phyloP scores from a whole-genome alignment of 805 yeast genomes.

The Kuraishia borneana region DNA sequence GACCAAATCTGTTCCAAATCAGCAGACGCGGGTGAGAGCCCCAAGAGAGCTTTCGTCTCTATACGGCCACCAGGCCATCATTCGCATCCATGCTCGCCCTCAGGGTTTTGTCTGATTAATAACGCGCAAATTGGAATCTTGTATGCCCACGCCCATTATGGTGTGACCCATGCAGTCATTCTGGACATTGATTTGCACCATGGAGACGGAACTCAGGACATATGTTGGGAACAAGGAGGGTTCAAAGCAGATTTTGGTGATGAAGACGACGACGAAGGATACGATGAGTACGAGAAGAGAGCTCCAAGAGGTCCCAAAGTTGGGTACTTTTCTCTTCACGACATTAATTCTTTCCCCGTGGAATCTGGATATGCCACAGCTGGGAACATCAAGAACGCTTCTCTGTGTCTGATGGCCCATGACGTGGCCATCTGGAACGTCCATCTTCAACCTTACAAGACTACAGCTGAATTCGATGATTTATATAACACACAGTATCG shows the following conservation, averaged over 20 bases:
- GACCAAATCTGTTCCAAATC: constrained; percentile 34
- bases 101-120: constrained; percentile 75
- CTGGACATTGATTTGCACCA: constrained; percentile 80
- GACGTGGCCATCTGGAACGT: constrained; percentile 77
- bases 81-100: constrained; percentile 72
- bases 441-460: constrained; percentile 56
- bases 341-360: constrained; percentile 78
- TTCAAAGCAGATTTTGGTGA: constrained; percentile 38
- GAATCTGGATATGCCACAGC: constrained; percentile 69
- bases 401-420: constrained; percentile 70
- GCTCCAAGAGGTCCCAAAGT: constrained; percentile 42
- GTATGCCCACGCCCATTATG: constrained; percentile 53
- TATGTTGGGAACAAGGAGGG: constrained; percentile 72
- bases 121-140: constrained; percentile 76
- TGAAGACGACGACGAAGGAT: constrained; percentile 16
- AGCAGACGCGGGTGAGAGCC: constrained; percentile 21
- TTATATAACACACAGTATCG: constrained; percentile 53
- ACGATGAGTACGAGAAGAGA: constrained; percentile 37
- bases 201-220: constrained; percentile 85
- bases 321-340: constrained; percentile 78
- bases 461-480: constrained; percentile 53
- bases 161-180: constrained; percentile 70
- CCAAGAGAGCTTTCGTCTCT: constrained; percentile 47
- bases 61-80: constrained; percentile 85
- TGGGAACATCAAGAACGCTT: constrained; percentile 62